Conservation (phyloP, 257 asterid species). For the Petunia axillaris region DNA sequence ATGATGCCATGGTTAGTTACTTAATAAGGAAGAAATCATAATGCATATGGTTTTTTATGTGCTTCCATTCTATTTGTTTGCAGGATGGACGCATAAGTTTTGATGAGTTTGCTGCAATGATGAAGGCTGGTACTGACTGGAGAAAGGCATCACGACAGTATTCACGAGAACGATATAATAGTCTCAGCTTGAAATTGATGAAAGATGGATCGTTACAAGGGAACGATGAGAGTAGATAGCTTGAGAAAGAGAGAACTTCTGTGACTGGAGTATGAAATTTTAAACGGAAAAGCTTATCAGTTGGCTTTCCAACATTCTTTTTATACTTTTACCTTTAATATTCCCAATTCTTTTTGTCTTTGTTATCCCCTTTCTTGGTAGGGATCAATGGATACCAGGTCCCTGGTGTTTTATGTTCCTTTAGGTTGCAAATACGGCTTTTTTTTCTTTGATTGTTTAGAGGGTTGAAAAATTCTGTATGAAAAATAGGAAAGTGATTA, state of each 20-base stretch:
- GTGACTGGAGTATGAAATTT: background rate
- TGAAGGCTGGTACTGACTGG: slow-evolving; percentile 78
- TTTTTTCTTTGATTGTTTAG: background rate
- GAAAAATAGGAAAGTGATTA: background rate
- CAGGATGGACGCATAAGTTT: slow-evolving; percentile 78
- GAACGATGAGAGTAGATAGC: slow-evolving; percentile 36
- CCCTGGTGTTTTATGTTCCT: no score
- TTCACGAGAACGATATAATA: slow-evolving; percentile 66
- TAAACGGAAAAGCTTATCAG: background rate
- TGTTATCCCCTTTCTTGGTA: no score
- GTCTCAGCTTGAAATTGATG: slow-evolving; percentile 58
- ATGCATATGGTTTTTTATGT: background rate
- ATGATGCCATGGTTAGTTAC: background rate
- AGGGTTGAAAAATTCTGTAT: slow-evolving; percentile 16
- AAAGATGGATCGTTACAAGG: slow-evolving; percentile 44
- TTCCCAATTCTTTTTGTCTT: no score
- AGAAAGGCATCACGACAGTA: slow-evolving; percentile 72
- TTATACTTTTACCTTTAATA: background rate
- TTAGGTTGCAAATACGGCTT: no score
- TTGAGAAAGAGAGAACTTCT: background rate
- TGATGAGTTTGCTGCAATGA: slow-evolving; percentile 63
- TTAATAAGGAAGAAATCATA: background rate
- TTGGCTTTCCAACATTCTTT: background rate
- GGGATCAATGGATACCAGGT: no score
- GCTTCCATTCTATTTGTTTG: slow-evolving; percentile 7